phyloP scores from a whole-genome alignment of 805 yeast species.

The Soucietia sequanensis region DNA sequence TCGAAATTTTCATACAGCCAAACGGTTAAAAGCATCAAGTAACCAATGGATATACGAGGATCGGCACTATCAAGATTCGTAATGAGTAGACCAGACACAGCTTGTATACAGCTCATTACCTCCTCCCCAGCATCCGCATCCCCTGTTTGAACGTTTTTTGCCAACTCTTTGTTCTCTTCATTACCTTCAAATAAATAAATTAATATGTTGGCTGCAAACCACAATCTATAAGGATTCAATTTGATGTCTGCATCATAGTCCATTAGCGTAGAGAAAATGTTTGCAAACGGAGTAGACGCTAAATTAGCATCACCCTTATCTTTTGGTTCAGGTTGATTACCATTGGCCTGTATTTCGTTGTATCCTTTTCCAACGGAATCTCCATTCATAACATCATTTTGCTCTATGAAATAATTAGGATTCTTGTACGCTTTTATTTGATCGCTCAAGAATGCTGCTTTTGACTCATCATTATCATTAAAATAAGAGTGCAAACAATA shows the following conservation, averaged over 20 bases:
- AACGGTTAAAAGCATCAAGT: slow-evolving; percentile 65
- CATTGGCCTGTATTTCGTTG: no score
- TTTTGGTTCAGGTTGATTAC: slow-evolving; percentile 2
- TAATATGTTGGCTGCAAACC: slow-evolving; percentile 76
- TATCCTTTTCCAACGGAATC: no score
- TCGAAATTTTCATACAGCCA: slow-evolving; percentile 78
- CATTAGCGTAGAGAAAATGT: slow-evolving; percentile 67
- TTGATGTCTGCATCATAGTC: slow-evolving; percentile 65
- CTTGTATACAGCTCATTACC: slow-evolving; percentile 65
- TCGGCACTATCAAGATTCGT: slow-evolving; percentile 62
- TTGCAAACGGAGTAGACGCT: slow-evolving; percentile 42
- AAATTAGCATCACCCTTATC: slow-evolving; percentile 1
- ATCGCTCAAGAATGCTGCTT: slow-evolving; percentile 59
- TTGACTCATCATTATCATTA: slow-evolving; percentile 59
- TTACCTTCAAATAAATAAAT: slow-evolving; percentile 59
- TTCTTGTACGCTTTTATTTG: slow-evolving; percentile 50
- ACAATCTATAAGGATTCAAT: slow-evolving; percentile 80
- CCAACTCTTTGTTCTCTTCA: slow-evolving; percentile 46
- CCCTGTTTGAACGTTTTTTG: slow-evolving; percentile 55
- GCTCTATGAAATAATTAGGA: slow-evolving; percentile 21
- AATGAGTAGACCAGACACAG: slow-evolving; percentile 71
- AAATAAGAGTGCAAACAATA: slow-evolving; percentile 68
- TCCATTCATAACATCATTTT: no score
- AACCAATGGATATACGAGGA: slow-evolving; percentile 75
- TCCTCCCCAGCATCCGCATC: slow-evolving; percentile 65